Evolutionary conservation across 2,329 filamentous ascomycete species (phyloP).

Genomic region (Zasmidium angulare): DNA sequence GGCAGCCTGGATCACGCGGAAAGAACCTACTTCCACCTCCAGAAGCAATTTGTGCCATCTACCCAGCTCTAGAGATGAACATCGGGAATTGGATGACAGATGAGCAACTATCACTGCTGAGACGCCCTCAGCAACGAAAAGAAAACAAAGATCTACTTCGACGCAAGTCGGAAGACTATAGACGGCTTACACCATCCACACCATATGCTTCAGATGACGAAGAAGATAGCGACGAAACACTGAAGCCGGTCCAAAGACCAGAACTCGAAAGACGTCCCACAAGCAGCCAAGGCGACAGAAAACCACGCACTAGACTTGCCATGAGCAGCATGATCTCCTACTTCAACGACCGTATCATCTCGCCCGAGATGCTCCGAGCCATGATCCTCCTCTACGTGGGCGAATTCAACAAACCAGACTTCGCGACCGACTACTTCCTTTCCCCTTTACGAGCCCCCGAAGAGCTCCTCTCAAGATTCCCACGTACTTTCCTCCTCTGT

Average conservation of each 20-base stretch:
- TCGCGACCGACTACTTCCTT: constrained; percentile 84
- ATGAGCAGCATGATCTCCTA: constrained; percentile 98
- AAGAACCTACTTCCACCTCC: constrained; percentile 54
- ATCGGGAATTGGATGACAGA: constrained; percentile 99
- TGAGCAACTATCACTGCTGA: constrained; percentile 92
- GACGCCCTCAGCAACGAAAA: constrained; percentile 73
- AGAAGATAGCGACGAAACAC: constrained; percentile 11
- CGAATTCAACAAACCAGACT: constrained; percentile 88
- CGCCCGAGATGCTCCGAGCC: constrained; percentile 96
- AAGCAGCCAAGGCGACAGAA: constrained; percentile 2
- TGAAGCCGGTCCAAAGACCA: constrained; percentile 5
- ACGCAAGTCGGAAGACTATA: constrained; percentile 86
- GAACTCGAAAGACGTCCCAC: neutral
- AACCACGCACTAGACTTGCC: constrained; percentile 69
- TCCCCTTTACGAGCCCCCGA: constrained; percentile 90
- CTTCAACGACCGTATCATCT: constrained; percentile 91
- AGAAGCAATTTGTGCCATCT: constrained; percentile 79
- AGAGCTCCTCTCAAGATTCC: constrained; percentile 77
- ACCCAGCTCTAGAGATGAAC: constrained; percentile 92
- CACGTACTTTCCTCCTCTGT: constrained; percentile 90
- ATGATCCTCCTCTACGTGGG: constrained; percentile 99
- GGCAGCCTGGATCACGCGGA: constrained; percentile 39
- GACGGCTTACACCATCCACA: constrained; percentile 74
- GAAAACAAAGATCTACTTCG: constrained; percentile 77
- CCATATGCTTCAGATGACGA: constrained; percentile 79